Evolutionary conservation across 768 basidiomycete species (phyloP), one percentile per base, ranked within the genome.

Genomic region (Lactarius deliciosus): DNA sequence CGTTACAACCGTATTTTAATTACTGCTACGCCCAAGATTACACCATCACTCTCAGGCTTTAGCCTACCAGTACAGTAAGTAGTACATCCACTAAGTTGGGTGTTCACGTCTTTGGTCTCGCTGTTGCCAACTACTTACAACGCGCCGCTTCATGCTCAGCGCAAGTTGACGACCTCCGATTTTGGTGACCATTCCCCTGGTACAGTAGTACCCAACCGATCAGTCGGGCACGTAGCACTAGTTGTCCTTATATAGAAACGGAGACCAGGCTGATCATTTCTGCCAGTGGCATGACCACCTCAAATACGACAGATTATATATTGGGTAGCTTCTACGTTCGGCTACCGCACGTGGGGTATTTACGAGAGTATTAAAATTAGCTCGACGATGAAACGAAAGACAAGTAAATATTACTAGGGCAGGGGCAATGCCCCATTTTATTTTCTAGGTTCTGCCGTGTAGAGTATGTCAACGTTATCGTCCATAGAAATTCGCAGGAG

Each of bases 81-180:
- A 34, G 34, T 1, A 34, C 34, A 34, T 34, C 34, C 34, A 34
- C 32, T 34, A 34, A n/a, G n/a, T n/a, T n/a, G n/a, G 32, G 36
- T 38, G 36, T 77, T 64, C 72, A 72, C 34, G 69, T 72, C 5
- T 70, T 84, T 2, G 83, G 85, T 8, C 86, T 75, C 75, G 77
- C 80, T 5, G 79, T 85, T 45, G 78, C 81, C 1, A 38, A 72
- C 13, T 7, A 9, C 10, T 9, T 36, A 36, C 34, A 36, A 36
- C 32, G 5, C 30, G 32, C 36, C 36, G 36, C 36, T 38, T 38
- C 11, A 38, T 8, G 36, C 11, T 36, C 11, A 38, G 36, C 36
- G 36, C 36, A 38, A 38, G 36, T 38, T 3, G 36, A 11, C 10
- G 11, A 11, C 34, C 36, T 36, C 10, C 36, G 36, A 36, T 36